Conservation (phyloP, 306 rosid genomes). For the Lotus japonicus region DNA sequence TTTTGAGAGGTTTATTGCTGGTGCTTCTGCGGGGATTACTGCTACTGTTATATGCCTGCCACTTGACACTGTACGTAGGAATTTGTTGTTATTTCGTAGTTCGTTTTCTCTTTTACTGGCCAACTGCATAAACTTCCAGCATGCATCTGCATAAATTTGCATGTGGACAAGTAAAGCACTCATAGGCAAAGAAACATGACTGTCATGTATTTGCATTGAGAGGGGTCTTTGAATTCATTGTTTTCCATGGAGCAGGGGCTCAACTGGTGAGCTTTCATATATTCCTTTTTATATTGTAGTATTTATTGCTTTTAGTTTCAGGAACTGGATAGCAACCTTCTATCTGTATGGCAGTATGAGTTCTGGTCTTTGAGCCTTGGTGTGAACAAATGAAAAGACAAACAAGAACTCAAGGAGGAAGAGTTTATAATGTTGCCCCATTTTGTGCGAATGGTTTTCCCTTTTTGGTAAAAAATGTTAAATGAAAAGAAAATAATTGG, state of each 20-base stretch:
- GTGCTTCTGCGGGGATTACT: slow-evolving; percentile 93
- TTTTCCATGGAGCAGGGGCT: neutral
- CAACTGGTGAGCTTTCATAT: slow-evolving; percentile 1
- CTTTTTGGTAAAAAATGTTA: neutral
- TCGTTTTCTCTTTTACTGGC: neutral
- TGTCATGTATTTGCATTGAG: neutral
- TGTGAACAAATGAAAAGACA: neutral
- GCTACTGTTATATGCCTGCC: slow-evolving; percentile 82
- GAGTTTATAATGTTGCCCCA: neutral
- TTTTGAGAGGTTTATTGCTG: slow-evolving; percentile 93
- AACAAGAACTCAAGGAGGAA: neutral
- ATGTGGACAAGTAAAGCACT: neutral
- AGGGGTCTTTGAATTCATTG: neutral
- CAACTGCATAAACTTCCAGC: slow-evolving; percentile 1
- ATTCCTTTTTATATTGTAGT: neutral
- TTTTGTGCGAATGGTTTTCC: neutral
- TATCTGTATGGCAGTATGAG: neutral
- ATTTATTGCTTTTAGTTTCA: neutral
- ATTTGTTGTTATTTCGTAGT: slow-evolving; percentile 1
- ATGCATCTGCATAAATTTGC: neutral
- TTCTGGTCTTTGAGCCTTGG: neutral
- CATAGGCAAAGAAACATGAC: neutral
- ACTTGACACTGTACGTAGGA: slow-evolving; percentile 79
- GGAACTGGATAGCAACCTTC: neutral
- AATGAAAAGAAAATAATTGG: neutral